Evolutionary conservation across 768 basidiomycete genomes (phyloP).

Genomic region (Auricularia heimuer): DNA sequence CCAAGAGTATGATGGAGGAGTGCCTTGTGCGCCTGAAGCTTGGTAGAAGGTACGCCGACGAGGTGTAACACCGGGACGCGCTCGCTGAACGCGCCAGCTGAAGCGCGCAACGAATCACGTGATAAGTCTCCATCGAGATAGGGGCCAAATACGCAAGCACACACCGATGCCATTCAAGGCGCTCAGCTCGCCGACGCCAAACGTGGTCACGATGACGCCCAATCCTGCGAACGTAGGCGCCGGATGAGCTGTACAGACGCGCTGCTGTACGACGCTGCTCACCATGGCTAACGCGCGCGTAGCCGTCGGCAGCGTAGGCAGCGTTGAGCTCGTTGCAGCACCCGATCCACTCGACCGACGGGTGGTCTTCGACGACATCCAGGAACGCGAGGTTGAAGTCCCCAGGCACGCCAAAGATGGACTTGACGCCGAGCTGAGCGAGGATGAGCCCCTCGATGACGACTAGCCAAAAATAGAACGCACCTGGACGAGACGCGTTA

Average conservation of each 20-base stretch:
- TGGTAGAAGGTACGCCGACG: conserved; percentile 70
- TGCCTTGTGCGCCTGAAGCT: conserved; percentile 59
- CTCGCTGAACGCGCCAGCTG: conserved; percentile 51
- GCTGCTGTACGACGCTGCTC: conserved; percentile 26
- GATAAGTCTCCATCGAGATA: conserved; percentile 33
- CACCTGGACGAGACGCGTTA: neutral
- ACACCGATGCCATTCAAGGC: conserved; percentile 61
- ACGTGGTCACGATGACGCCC: conserved; percentile 77
- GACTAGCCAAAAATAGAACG: neutral
- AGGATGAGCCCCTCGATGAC: conserved; percentile 16
- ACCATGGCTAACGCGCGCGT: conserved; percentile 71
- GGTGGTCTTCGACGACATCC: conserved; percentile 77
- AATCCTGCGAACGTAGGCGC: conserved; percentile 20
- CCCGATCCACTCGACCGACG: conserved; percentile 75
- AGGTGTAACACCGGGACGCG: conserved; percentile 86
- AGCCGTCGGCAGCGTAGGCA: conserved; percentile 87
- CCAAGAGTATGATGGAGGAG: conserved; percentile 86
- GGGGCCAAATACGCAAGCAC: conserved; percentile 66
- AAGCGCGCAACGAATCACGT: neutral
- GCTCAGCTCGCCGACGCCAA: conserved; percentile 27
- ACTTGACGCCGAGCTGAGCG: conserved; percentile 61
- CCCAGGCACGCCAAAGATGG: conserved; percentile 80
- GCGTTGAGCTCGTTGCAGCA: conserved; percentile 85
- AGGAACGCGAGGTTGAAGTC: conserved; percentile 62
- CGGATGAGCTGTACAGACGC: conserved; percentile 5